Evolutionary conservation across 2,329 filamentous ascomycete genomes (phyloP).

Genomic region (Colletotrichum brevisporum): DNA sequence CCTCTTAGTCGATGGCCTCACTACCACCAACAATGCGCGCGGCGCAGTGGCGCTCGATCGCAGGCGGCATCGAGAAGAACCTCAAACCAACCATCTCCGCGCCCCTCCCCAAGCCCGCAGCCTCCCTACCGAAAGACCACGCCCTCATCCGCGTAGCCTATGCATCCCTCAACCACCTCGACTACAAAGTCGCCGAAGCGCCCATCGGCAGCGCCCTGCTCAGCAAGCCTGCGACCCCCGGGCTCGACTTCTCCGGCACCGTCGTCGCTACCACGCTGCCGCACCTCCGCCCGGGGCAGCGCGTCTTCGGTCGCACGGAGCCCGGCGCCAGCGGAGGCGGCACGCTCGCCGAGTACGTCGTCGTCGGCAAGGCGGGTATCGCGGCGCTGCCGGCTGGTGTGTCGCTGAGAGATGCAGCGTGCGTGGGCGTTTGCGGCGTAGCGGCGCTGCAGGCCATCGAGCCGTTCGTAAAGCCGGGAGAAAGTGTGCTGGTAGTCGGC

Average conservation of each 20-base stretch:
- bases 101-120: conserved; percentile 42
- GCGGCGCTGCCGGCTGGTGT: conserved; percentile 55
- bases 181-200: conserved; percentile 61
- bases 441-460: conserved; percentile 44
- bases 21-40: neutral
- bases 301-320: conserved; percentile 57
- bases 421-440: conserved; percentile 42
- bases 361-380: conserved; percentile 50
- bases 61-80: conserved; percentile 51
- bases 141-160: conserved; percentile 59
- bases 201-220: conserved; percentile 50
- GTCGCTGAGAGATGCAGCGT: conserved; percentile 43
- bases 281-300: conserved; percentile 53
- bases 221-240: conserved; percentile 58
- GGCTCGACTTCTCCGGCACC: conserved; percentile 65
- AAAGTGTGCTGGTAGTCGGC: conserved; percentile 60
- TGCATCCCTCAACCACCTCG: conserved; percentile 62
- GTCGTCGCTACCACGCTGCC: conserved; percentile 52
- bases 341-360: conserved; percentile 58
- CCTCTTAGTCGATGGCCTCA: neutral
- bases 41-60: conserved; percentile 12
- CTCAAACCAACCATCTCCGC: conserved; percentile 46
- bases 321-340: conserved; percentile 49
- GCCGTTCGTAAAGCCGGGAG: conserved; percentile 55
- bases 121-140: conserved; percentile 47